Percentiles rank a stretch among this genome's conserved stretches.
These are phyloP conservation scores for Exophiala alcalophila DNA, from an alignment of 2,329 filamentous ascomycete genomes.

Conservation along the genomic window DNA sequence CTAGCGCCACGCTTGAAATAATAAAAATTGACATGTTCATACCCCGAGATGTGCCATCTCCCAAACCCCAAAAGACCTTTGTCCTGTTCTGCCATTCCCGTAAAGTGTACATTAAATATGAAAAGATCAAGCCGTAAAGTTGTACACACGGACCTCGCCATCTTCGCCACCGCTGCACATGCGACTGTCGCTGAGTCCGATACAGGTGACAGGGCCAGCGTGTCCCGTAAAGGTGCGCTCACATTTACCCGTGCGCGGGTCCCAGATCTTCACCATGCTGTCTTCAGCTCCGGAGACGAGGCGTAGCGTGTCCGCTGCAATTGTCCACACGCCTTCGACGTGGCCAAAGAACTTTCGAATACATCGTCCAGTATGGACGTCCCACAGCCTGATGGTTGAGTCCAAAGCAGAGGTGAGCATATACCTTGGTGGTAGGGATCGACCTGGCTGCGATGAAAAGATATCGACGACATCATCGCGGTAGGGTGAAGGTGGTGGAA, in stretches of 20 bases:
- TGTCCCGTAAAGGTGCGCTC: constrained; percentile 91
- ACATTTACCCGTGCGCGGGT: constrained; percentile 84
- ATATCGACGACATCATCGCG: constrained; percentile 48
- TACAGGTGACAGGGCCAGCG: constrained; percentile 85
- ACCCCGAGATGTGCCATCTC: too few relatives aligned
- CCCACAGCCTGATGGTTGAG: constrained; percentile 88
- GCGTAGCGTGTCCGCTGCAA: constrained; percentile 82
- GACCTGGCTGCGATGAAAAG: constrained; percentile 46
- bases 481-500: constrained; percentile 8
- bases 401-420: constrained; percentile 92
- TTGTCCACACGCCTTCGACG: constrained; percentile 90
- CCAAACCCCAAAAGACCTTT: too few relatives aligned
- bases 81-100: too few relatives aligned
- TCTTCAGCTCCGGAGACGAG: constrained; percentile 90
- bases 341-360: constrained; percentile 95
- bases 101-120: background rate
- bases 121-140: constrained; percentile 51
- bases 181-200: constrained; percentile 82
- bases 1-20: too few relatives aligned
- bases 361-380: constrained; percentile 75
- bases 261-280: constrained; percentile 94
- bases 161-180: constrained; percentile 94
- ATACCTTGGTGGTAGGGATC: constrained; percentile 77
- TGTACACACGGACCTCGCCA: constrained; percentile 82
- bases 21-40: background rate